Percentiles rank a stretch among this genome's conserved stretches.
Conservation (phyloP, 2,329 filamentous ascomycete genomes). For the Fusarium foetens region DNA sequence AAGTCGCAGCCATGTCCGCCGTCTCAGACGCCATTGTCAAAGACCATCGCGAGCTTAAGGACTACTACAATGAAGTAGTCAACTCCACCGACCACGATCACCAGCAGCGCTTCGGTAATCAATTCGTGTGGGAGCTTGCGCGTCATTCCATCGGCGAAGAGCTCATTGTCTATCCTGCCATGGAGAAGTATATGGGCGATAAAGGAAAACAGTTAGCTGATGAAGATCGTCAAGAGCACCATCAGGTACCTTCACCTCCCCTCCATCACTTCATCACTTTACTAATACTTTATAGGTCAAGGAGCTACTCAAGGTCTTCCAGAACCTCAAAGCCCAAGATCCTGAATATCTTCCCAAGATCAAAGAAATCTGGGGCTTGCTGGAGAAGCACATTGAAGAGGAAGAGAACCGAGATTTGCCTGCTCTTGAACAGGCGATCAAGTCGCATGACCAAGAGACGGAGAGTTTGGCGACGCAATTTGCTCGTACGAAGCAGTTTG, state of each 20-base stretch:
- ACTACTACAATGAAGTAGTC: constrained; percentile 56
- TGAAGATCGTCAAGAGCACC: constrained; percentile 59
- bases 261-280: no score
- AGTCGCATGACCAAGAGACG: constrained; percentile 37
- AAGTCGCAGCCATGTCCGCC: background rate
- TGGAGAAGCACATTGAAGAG: constrained; percentile 59
- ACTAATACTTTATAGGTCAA: constrained; percentile 56
- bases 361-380: constrained; percentile 54
- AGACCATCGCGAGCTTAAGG: constrained; percentile 47
- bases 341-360: constrained; percentile 56
- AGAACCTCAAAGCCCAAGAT: constrained; percentile 54
- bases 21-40: constrained; percentile 44
- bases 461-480: constrained; percentile 54
- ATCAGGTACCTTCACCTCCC: constrained; percentile 45
- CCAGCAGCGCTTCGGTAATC: constrained; percentile 56
- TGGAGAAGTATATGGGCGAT: constrained; percentile 59
- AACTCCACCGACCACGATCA: constrained; percentile 50
- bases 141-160: constrained; percentile 61
- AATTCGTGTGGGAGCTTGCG: constrained; percentile 61
- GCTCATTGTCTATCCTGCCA: constrained; percentile 63
- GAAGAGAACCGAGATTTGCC: constrained; percentile 63
- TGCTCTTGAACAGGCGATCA: constrained; percentile 56
- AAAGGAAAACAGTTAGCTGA: constrained; percentile 57
- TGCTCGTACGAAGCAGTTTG: constrained; percentile 62
- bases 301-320: constrained; percentile 60